Base-by-base conservation (phyloP, 2,329 filamentous ascomycete species). In the Rosellinia necatrix region DNA sequence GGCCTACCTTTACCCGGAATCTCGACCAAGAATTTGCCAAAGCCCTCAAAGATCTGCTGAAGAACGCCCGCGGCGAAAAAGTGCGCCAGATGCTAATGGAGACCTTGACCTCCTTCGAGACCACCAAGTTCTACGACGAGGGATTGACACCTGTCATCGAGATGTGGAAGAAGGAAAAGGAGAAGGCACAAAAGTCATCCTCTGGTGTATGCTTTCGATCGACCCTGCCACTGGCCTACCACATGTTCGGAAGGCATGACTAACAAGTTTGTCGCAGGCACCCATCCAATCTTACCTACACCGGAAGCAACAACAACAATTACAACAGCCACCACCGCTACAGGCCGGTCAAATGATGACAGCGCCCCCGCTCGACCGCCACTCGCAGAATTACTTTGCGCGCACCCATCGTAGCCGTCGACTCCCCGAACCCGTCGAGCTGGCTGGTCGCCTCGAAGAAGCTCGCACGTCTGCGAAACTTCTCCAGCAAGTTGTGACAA, bases 161-260 rank as follows among this genome's bases (percentile, higher is more conserved):
- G 52, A 96, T 97, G 91, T 97, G 92, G 92, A 85, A 77, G 71
- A 92, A 90, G 72, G 91, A 96, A 74, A 93, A 94, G 77, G 83
- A 84, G 49, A 86, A 84, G 70, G 78, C 79, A 3, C 75, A 78
- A 52, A 81, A 78, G 63, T 74, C 79, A 47, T 34, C 56, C 9
- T 74, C 76, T 51, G 80, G 79, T 30, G 78, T 83, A 74, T 69
- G 64, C 59, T 25, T 24, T 46, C n/a, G 6, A 25, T 9, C 38
- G n/a, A 40, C 49, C 19, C 27, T 17, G 24, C n/a, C 19, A 24
- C 17, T 17, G 15, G 12, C 17, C 35, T 12, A 13, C 8, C 34
- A 30, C 49, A 64, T 64, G 50, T 66, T 34, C 8, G 55, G 13
- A 32, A 9, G 19, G 30, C 25, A 22, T 61, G 41, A 44, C 64